Evolutionary conservation across 2,329 filamentous ascomycete genomes (phyloP).

Genomic region (Karstenula rhodostoma): DNA sequence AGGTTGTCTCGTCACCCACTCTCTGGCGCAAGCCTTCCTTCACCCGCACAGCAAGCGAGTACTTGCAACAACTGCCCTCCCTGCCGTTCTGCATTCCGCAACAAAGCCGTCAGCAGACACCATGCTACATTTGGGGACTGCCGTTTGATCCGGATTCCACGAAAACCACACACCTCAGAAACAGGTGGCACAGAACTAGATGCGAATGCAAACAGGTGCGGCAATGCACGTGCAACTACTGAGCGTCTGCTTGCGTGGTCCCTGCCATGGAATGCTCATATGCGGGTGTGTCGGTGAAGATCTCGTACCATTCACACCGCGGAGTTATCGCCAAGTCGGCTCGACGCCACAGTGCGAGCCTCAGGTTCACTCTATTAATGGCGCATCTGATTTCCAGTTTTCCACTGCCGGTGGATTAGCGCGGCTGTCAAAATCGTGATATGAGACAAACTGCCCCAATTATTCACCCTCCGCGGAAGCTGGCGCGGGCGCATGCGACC

Average conservation of each 20-base stretch:
- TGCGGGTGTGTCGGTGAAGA: slow-evolving; percentile 15
- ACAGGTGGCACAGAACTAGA: slow-evolving; percentile 29
- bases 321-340: slow-evolving; percentile 18
- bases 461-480: neutral
- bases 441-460: neutral
- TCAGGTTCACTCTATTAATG: slow-evolving; percentile 62
- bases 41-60: slow-evolving; percentile 22
- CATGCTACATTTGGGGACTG: slow-evolving; percentile 30
- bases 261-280: slow-evolving; percentile 12
- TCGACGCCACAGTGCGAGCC: slow-evolving; percentile 69
- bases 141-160: slow-evolving; percentile 37
- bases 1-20: slow-evolving; percentile 27
- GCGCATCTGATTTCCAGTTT: slow-evolving; percentile 17
- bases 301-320: slow-evolving; percentile 8
- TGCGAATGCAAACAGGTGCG: slow-evolving; percentile 30
- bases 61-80: slow-evolving; percentile 34
- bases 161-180: slow-evolving; percentile 43
- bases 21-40: slow-evolving; percentile 25
- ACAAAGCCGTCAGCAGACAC: slow-evolving; percentile 25
- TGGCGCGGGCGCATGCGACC: neutral
- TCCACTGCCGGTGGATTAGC: slow-evolving; percentile 1
- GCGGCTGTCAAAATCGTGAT: neutral
- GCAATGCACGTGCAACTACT: slow-evolving; percentile 32
- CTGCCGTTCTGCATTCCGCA: slow-evolving; percentile 29
- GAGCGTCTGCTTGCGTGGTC: slow-evolving; percentile 27